A percentile compares a stretch with the other conserved stretches of the same genome.
These are phyloP conservation scores for Aspergillus udagawae DNA, from an alignment of 2,329 filamentous ascomycete genomes.

Conservation along the genomic window DNA sequence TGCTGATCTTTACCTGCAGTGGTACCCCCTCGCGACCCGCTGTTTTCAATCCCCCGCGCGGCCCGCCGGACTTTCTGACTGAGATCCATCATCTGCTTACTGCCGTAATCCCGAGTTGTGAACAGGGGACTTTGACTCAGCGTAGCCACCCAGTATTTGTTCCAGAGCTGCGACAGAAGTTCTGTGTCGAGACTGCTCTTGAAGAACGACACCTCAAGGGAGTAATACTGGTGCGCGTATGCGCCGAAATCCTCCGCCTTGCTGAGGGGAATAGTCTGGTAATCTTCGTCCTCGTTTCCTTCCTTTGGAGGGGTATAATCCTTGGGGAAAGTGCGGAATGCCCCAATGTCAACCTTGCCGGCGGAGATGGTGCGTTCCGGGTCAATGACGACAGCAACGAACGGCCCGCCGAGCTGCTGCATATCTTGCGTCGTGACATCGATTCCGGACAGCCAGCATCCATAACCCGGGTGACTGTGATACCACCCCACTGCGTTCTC, in stretches of 20 bases:
- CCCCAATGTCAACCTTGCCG: conserved; percentile 94
- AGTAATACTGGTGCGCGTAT: conserved; percentile 85
- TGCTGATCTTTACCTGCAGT: conserved; percentile 40
- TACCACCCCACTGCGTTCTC: conserved; percentile 99
- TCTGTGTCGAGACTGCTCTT: conserved; percentile 87
- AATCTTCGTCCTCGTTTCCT: conserved; percentile 43
- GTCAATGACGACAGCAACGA: conserved; percentile 93
- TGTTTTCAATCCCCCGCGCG: conserved; percentile 40
- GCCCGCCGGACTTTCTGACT: conserved; percentile 74
- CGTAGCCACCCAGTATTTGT: conserved; percentile 95
- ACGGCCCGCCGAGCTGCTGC: conserved; percentile 89
- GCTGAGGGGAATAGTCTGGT: conserved; percentile 68
- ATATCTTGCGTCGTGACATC: conserved; percentile 84
- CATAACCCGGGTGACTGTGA: conserved; percentile 94
- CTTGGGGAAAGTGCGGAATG: conserved; percentile 85
- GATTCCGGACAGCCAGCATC: conserved; percentile 96
- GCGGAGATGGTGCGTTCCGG: conserved; percentile 92
- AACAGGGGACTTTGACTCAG: conserved; percentile 86
- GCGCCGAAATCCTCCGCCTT: conserved; percentile 97
- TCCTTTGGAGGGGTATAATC: conserved; percentile 59
- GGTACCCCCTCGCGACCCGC: conserved; percentile 24
- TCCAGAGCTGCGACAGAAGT: conserved; percentile 86
- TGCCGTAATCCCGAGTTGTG: conserved; percentile 88
- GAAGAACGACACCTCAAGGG: conserved; percentile 86
- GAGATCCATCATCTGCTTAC: conserved; percentile 86